Evolutionary conservation across 2,329 filamentous ascomycete species (phyloP).

Genomic region (Aspergillus neoniger): DNA sequence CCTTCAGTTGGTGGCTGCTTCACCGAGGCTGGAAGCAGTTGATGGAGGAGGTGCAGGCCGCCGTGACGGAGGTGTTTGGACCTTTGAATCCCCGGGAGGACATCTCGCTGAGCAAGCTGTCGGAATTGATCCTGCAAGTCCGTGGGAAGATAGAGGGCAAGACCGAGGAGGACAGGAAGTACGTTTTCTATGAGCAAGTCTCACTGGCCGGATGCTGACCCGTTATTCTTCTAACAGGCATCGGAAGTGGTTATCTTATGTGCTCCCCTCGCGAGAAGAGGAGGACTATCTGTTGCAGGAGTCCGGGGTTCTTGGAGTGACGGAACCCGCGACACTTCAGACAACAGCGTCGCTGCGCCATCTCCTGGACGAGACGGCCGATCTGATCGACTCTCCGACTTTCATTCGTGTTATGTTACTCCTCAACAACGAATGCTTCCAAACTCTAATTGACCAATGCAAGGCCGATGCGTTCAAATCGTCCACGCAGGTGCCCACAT

Average conservation of each 20-base stretch:
- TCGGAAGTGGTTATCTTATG: conserved; percentile 76
- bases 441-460: conserved; percentile 78
- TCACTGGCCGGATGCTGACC: conserved; percentile 14
- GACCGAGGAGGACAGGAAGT: conserved; percentile 64
- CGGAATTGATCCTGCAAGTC: conserved; percentile 78
- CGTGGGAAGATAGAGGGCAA: conserved; percentile 80
- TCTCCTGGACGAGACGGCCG: conserved; percentile 91
- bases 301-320: conserved; percentile 67
- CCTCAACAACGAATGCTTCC: conserved; percentile 85
- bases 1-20: conserved; percentile 97
- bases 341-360: conserved; percentile 65
- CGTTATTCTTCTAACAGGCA: conserved; percentile 36
- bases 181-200: conserved; percentile 23
- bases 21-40: conserved; percentile 86
- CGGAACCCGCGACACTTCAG: conserved; percentile 39
- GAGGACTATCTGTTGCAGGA: conserved; percentile 83
- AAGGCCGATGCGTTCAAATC: conserved; percentile 74
- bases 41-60: conserved; percentile 76
- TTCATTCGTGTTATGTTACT: conserved; percentile 85
- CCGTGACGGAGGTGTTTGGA: conserved; percentile 89
- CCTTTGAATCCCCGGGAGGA: conserved; percentile 84
- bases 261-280: conserved; percentile 76
- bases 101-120: conserved; percentile 76
- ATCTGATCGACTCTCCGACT: conserved; percentile 89
- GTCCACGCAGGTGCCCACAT: conserved; percentile 41